Evolutionary conservation across 768 basidiomycete genomes (phyloP).

Genomic region (Hygrophorus pudorinus): DNA sequence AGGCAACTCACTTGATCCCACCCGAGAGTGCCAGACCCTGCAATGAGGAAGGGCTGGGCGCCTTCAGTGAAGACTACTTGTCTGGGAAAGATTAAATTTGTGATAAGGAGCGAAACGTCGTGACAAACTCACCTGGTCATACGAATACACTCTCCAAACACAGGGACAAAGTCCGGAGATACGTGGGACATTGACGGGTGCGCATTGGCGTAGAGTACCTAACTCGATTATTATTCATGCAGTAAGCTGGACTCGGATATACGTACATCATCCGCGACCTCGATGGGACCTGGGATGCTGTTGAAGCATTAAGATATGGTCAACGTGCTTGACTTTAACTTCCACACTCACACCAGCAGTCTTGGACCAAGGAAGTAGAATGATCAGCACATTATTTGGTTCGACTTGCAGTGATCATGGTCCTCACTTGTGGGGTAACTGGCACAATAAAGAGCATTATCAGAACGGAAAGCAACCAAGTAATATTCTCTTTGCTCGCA

Average conservation of each 20-base stretch:
- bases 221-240: not conserved
- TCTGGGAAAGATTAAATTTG: conserved; percentile 23
- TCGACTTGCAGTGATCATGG: too few species aligned
- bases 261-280: conserved; percentile 39
- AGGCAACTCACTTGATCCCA: conserved; percentile 73
- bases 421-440: too few species aligned
- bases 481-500: not conserved
- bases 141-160: conserved; percentile 83
- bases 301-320: conserved; percentile 4
- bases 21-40: conserved; percentile 91
- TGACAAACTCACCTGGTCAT: conserved; percentile 53
- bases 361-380: conserved; percentile 28
- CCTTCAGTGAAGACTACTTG: conserved; percentile 68
- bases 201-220: conserved; percentile 91
- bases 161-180: conserved; percentile 76
- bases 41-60: conserved; percentile 87
- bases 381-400: not conserved
- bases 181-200: conserved; percentile 86
- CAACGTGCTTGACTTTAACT: not conserved
- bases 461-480: not conserved
- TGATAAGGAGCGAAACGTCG: not conserved
- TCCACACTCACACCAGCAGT: conserved; percentile 37
- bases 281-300: conserved; percentile 58
- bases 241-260: not conserved
- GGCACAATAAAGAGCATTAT: too few species aligned